A percentile compares a stretch with the other conserved stretches of the same genome.
Evolutionary conservation across 1,139 yeast species (phyloP).

Genomic region (Pneumocystis murina): DNA sequence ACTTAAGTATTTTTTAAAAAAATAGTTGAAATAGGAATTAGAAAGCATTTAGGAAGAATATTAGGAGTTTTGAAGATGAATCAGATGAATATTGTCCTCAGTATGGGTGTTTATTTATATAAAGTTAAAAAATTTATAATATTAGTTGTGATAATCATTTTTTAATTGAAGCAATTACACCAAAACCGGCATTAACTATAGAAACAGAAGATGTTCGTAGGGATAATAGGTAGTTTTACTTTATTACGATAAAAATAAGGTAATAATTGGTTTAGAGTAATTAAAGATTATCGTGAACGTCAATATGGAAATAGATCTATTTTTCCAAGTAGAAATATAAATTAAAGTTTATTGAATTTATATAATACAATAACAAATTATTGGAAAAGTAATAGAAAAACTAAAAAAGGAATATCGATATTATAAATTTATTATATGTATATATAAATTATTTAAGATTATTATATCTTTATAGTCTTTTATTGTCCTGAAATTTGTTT

Average conservation of each 20-base stretch:
- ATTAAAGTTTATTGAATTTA: background rate
- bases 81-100: slow-evolving; percentile 27
- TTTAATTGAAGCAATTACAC: slow-evolving; percentile 21
- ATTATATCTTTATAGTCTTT: background rate
- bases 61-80: slow-evolving; percentile 23
- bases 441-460: background rate
- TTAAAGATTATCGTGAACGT: background rate
- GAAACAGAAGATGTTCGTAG: slow-evolving; percentile 9
- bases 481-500: background rate
- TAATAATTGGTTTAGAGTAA: background rate
- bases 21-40: background rate
- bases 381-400: background rate
- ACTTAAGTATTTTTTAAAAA: background rate
- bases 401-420: background rate
- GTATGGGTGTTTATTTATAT: background rate
- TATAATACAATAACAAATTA: background rate
- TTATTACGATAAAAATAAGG: too few species aligned
- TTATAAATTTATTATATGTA: background rate
- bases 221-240: slow-evolving; percentile 3
- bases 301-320: background rate
- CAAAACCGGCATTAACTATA: slow-evolving; percentile 11
- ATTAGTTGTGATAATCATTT: slow-evolving; percentile 25
- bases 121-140: background rate
- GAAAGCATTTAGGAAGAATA: slow-evolving; percentile 26
- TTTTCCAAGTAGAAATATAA: background rate